Evolutionary conservation across 129 eudicot species (phyloP), one percentile per base, ranked within the genome.

Genomic region (Arctium minus): DNA sequence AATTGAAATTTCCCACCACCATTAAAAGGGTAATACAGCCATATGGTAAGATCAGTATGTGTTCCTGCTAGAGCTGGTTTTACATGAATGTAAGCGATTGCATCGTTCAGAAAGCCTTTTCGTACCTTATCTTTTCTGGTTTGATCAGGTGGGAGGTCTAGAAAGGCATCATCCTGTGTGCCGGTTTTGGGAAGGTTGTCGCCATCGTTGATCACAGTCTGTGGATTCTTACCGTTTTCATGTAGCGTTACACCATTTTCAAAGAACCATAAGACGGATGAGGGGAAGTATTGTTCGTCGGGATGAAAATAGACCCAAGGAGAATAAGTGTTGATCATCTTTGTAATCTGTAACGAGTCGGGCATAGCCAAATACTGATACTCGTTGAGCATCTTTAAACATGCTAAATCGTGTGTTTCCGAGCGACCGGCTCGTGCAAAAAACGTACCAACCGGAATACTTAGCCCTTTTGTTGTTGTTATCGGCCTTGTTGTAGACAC

Each of bases 11-110:
- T 77, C n/a, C 86, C 85, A 30, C 80, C 81, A 3, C 92, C 88
- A 18, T 88, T 89, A 75, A 89, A 89, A 37, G 89, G 89, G 86
- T 89, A 89, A 78, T 72, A 89, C 37, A 89, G 38, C 92, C 92
- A 86, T 75, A 89, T 48, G 29, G 82, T 84, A 3, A 89, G 22
- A 73, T 89, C 92, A 0, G 89, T 89, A 44, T n/a, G 78, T 0
- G 88, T 81, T 0, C 76, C 89, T 0, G 84, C 89, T 0, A 83
- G 48, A 8, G 86, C 82, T 1, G 85, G 82, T 33, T 86, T 89
- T 5, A 89, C 85, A 27, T 89, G 89, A 8, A 83, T 13, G 39
- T 89, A 89, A 30, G 68, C 74, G 2, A 11, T 18, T 0, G 86
- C 89, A 17, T n/a, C 39, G 0, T 5, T 29, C 30, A 89, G 46